phyloP scores from a whole-genome alignment of 2,329 filamentous ascomycete genomes.

The Escovopsis sp. region DNA sequence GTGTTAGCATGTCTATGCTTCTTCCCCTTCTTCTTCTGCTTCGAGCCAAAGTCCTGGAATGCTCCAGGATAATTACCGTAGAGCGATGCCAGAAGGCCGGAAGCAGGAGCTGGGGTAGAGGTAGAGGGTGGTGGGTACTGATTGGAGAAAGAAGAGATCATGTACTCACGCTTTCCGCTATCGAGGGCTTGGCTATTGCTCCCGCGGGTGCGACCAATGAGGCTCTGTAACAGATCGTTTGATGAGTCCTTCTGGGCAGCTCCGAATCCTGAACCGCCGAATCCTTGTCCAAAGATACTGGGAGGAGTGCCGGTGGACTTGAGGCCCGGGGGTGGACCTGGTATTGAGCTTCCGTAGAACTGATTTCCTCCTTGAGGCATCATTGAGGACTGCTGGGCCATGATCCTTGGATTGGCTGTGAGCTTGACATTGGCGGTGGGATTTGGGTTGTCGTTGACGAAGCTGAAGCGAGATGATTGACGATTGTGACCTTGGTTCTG shows the following conservation, averaged over 20 bases:
- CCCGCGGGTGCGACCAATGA: slow-evolving; percentile 57
- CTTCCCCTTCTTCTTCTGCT: slow-evolving; percentile 99
- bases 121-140: slow-evolving; percentile 71
- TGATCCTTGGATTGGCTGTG: slow-evolving; percentile 62
- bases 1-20: slow-evolving; percentile 99
- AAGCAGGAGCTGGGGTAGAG: slow-evolving; percentile 76
- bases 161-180: slow-evolving; percentile 95
- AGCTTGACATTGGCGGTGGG: slow-evolving; percentile 50
- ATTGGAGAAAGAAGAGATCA: slow-evolving; percentile 83
- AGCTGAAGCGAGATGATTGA: slow-evolving; percentile 77
- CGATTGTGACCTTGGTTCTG: slow-evolving; percentile 57
- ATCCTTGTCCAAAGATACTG: slow-evolving; percentile 86
- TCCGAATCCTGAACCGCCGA: slow-evolving; percentile 58
- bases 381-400: slow-evolving; percentile 80
- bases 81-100: slow-evolving; percentile 81
- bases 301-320: slow-evolving; percentile 93
- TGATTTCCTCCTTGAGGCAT: slow-evolving; percentile 58
- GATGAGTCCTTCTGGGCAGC: slow-evolving; percentile 56
- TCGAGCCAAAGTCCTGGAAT: slow-evolving; percentile 83
- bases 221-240: slow-evolving; percentile 55
- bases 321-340: slow-evolving; percentile 84
- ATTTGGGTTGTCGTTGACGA: slow-evolving; percentile 57
- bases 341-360: slow-evolving; percentile 73
- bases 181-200: slow-evolving; percentile 62
- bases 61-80: slow-evolving; percentile 75